Evolutionary conservation across 345 rosid species (phyloP).

Genomic region (Crucihimalaya himalaica): DNA sequence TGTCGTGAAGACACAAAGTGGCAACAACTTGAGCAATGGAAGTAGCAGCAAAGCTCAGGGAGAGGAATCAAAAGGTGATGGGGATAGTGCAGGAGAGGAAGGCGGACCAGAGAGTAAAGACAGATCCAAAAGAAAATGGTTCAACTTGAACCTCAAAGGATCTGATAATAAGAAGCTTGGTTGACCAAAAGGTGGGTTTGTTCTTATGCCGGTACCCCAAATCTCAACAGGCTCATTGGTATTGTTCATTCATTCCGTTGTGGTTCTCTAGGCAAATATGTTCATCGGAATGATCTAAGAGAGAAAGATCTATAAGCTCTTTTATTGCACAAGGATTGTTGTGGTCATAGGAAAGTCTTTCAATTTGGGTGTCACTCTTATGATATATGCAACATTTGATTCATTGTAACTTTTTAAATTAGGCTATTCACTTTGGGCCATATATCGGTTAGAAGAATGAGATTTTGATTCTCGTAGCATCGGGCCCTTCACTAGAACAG

Average conservation of each 20-base stretch:
- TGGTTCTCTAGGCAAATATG: background rate
- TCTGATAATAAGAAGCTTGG: conserved; percentile 66
- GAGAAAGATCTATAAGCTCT: conserved; percentile 9
- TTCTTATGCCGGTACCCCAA: background rate
- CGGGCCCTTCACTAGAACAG: background rate
- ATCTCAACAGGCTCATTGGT: background rate
- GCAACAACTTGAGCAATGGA: conserved; percentile 54
- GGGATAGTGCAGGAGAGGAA: conserved; percentile 67
- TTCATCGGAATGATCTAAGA: conserved; percentile 17
- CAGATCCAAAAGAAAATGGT: conserved; percentile 93
- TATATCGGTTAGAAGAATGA: background rate
- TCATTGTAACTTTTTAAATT: conserved; percentile 16
- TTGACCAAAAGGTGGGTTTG: conserved; percentile 24
- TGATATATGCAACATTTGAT: conserved; percentile 20
- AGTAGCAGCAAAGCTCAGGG: conserved; percentile 65
- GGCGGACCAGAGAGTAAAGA: conserved; percentile 76
- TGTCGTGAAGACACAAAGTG: conserved; percentile 43
- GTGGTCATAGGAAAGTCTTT: conserved; percentile 13
- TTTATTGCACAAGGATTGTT: conserved; percentile 7
- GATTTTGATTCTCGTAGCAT: background rate
- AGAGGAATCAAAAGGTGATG: conserved; percentile 56
- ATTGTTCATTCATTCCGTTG: conserved; percentile 3
- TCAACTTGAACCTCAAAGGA: conserved; percentile 82
- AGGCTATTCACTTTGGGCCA: background rate
- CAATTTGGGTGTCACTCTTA: conserved; percentile 14